Percentiles rank a stretch among this genome's conserved stretches.
phyloP scores from a whole-genome alignment of 2,329 filamentous ascomycete genomes.

The Aspergillus flavus region DNA sequence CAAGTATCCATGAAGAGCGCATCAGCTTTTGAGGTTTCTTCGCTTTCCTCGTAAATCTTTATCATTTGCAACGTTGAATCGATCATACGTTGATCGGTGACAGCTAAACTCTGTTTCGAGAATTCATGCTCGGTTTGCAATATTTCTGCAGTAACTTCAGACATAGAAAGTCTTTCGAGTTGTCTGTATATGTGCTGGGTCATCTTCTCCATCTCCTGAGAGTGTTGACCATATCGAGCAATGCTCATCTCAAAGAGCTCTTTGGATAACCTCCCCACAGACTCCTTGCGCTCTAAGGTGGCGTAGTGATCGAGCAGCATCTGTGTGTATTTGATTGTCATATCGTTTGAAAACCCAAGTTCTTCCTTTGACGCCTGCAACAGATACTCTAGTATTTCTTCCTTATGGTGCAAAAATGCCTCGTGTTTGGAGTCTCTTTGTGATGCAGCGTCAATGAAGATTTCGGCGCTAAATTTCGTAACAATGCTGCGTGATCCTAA shows the following conservation, averaged over 20 bases:
- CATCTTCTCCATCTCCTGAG: background rate
- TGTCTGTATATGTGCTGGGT: background rate
- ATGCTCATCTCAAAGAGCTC: background rate
- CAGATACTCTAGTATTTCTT: conserved; percentile 3
- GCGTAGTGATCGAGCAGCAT: conserved; percentile 3
- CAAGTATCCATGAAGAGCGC: conserved; percentile 1
- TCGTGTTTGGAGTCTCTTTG: background rate
- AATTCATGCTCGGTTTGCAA: conserved; percentile 1
- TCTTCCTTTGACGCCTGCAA: conserved; percentile 1
- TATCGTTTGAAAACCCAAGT: background rate
- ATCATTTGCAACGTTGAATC: conserved; percentile 4
- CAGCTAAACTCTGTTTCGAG: background rate
- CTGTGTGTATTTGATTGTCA: conserved; percentile 1
- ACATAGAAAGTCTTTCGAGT: background rate
- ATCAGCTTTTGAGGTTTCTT: background rate
- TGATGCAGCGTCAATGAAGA: background rate
- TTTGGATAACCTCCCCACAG: background rate
- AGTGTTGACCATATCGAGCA: background rate
- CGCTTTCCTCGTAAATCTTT: background rate
- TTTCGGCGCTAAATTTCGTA: background rate
- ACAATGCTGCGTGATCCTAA: background rate
- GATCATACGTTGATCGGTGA: conserved; percentile 1
- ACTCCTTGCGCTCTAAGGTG: background rate
- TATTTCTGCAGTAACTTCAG: background rate
- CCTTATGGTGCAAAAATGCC: background rate